Percentiles rank a stretch among this genome's conserved stretches.
phyloP scores from a whole-genome alignment of 2,329 filamentous ascomycete genomes.

The Xylogone sp. region DNA sequence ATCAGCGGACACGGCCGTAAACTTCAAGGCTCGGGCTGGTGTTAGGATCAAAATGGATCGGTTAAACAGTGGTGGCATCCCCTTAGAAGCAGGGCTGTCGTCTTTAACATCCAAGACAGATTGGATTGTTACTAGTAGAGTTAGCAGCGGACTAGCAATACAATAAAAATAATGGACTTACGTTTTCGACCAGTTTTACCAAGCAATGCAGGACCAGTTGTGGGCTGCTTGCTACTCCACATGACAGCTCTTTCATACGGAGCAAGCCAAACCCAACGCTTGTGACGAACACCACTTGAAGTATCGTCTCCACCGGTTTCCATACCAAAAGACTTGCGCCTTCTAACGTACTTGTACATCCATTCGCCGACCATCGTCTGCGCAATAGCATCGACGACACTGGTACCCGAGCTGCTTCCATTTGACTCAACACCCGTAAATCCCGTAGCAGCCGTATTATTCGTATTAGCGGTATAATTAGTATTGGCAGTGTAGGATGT shows the following conservation, averaged over 20 bases:
- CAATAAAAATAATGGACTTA: slow-evolving; percentile 48
- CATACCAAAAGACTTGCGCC: slow-evolving; percentile 87
- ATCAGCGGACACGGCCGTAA: slow-evolving; percentile 78
- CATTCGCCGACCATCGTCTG: slow-evolving; percentile 98
- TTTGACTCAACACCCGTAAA: slow-evolving; percentile 34
- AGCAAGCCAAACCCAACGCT: slow-evolving; percentile 97
- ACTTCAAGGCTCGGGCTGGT: slow-evolving; percentile 89
- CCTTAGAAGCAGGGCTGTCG: slow-evolving; percentile 79
- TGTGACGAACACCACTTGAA: slow-evolving; percentile 70
- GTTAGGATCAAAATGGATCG: slow-evolving; percentile 94
- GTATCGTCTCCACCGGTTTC: slow-evolving; percentile 62
- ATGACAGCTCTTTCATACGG: slow-evolving; percentile 95
- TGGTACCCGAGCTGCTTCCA: slow-evolving; percentile 63
- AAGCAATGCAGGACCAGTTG: slow-evolving; percentile 79
- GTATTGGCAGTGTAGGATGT: slow-evolving; percentile 41
- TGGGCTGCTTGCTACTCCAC: slow-evolving; percentile 98
- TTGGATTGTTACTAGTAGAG: slow-evolving; percentile 75
- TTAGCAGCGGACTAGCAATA: slow-evolving; percentile 25
- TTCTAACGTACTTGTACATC: slow-evolving; percentile 89
- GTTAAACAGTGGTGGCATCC: slow-evolving; percentile 66
- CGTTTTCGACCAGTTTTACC: slow-evolving; percentile 93
- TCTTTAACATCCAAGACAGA: slow-evolving; percentile 97
- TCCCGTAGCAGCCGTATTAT: slow-evolving; percentile 13
- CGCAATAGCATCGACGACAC: slow-evolving; percentile 92
- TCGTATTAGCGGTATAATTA: slow-evolving; percentile 6